Conservation (phyloP, 495 filamentous ascomycete genomes). For the Oleoguttula mirabilis region DNA sequence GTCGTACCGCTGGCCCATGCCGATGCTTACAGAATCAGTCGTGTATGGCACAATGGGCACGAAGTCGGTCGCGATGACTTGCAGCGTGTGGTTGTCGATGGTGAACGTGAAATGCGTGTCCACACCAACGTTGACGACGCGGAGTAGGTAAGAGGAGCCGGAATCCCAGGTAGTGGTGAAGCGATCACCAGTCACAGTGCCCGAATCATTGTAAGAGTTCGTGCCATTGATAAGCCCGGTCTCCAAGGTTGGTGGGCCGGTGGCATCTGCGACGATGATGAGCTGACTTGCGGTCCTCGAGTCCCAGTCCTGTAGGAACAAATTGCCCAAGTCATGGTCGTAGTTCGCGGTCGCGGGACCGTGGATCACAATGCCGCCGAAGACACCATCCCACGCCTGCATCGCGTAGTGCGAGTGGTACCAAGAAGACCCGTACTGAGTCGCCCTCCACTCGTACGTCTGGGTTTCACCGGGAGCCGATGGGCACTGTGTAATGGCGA, state of each 20-base stretch:
- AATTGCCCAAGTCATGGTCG: conserved; percentile 30
- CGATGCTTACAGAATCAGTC: conserved; percentile 22
- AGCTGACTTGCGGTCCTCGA: conserved; percentile 20
- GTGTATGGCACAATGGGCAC: conserved; percentile 28
- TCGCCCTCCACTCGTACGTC: conserved; percentile 28
- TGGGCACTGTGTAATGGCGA: conserved; percentile 31
- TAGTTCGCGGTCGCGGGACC: conserved; percentile 31
- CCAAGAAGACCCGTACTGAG: conserved; percentile 33
- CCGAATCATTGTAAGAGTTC: conserved; percentile 22
- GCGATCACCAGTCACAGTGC: conserved; percentile 21
- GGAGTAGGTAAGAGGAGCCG: conserved; percentile 30
- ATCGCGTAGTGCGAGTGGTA: conserved; percentile 26
- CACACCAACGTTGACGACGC: conserved; percentile 27
- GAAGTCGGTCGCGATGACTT: conserved; percentile 30
- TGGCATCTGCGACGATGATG: neutral
- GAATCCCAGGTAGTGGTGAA: conserved; percentile 16
- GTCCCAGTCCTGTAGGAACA: conserved; percentile 30
- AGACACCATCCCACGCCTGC: conserved; percentile 31
- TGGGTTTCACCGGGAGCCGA: conserved; percentile 27
- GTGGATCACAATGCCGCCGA: conserved; percentile 28
- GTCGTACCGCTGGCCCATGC: conserved; percentile 32
- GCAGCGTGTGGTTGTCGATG: conserved; percentile 25
- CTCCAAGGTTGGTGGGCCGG: conserved; percentile 21
- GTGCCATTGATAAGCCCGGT: conserved; percentile 29
- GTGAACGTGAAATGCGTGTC: conserved; percentile 23